Evolutionary conservation across 192 early-diverging fungal genomes (phyloP), one percentile per base, ranked within the genome.

Genomic region (Gryganskiella cystojenkinii): DNA sequence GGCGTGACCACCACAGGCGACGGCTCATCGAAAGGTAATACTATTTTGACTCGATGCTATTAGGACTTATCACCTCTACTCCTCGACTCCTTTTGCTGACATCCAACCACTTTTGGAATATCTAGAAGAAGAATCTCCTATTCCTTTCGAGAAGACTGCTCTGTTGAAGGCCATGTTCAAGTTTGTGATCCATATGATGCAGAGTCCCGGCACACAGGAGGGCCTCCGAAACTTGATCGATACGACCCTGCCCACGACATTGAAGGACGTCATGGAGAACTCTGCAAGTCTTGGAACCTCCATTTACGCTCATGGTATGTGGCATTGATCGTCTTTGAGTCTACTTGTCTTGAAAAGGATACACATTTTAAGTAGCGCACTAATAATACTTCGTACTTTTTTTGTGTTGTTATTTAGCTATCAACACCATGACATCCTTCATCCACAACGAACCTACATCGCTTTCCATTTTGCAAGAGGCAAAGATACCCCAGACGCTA

Each of bases 371-470:
- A n/a, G n/a, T n/a, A n/a, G n/a, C n/a, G n/a, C n/a, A n/a, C n/a
- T n/a, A n/a, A n/a, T n/a, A n/a, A n/a, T n/a, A n/a, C n/a, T n/a
- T n/a, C n/a, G n/a, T n/a, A n/a, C 31, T 56, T 34, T 7, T 25
- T 70, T 30, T 83, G 81, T 72, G 61, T 91, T 10, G 89, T 86
- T 53, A 87, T 84, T 70, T 91, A 64, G 95, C 95, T 0, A 92
- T 96, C 64, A 95, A 96, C 70, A 92, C 96, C 43, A 95, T 94
- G 88, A 90, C 97, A 0, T 95, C 94, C 5, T 93, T 99, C 54
- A 95, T 99, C 40, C 95, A 99, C 71, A 99, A 99, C 67, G 98
- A 99, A 61, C 98, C 98, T 2, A 98, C 97, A 1, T 95, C 90
- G 15, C 81, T 99, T 28, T 79, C 92, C 10, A 97, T 99, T 56